Base-by-base conservation (phyloP, 441 rosid species). In the Brassica hybrid region DNA sequence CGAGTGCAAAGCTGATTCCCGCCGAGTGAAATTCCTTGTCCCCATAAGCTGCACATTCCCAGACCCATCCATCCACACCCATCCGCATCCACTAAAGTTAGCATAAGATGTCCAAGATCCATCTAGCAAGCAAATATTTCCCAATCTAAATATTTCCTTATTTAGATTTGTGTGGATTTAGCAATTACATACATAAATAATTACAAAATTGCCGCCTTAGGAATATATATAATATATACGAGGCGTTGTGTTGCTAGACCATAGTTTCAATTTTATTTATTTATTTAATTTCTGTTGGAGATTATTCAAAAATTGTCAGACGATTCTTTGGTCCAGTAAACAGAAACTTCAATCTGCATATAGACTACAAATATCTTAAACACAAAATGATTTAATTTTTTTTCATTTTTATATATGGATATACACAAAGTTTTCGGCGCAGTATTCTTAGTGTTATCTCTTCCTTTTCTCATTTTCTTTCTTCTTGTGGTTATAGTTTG, bases 311-410 rank as follows among this genome's bases (percentile, higher is more conserved):
- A 36, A 21, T 56, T 34, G 65, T 69, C 50, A 41, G 59, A 63
- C 59, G 48, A 10, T 64, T 69, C 45, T n/a, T 60, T 69, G 65
- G 79, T 50, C 79, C 56, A 76, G 50, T 60, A 52, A 62, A 75
- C 54, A 17, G 12, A 61, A 43, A 59, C 52, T 17, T 67, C 19
- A 58, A 57, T 45, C 6, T 45, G 32, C 54, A 54, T 19, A 74
- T 23, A 43, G 12, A 0, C 58, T 59, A 23, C 4, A 43, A 14
- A 14, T 10, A 16, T 45, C 25, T 45, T 5, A 13, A 17, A 18
- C 45, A 14, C 50, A 16, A 48, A 60, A 8, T 17, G 2, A 25
- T 17, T 76, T 76, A 18, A 17, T 1, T 12, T 4, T 32, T 69
- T 19, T 1, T 7, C 12, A 17, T 13, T 62, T 13, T 12, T 27